These are phyloP conservation scores for Aspergillus niger DNA, from an alignment of 2,329 filamentous ascomycete species.

Conservation along the genomic window DNA sequence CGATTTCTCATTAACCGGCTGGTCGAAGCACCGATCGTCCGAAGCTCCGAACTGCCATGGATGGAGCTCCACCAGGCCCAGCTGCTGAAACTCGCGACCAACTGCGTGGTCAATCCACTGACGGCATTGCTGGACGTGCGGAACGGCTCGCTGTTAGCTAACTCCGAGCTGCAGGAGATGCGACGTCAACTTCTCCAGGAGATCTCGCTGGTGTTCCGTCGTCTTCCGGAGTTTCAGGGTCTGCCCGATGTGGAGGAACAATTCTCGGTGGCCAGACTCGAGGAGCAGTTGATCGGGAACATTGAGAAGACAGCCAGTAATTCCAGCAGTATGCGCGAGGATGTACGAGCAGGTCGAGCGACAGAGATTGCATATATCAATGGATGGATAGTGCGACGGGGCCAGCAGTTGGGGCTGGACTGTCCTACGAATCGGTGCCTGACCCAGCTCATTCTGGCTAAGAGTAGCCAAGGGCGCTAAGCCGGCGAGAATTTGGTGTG, in stretches of 20 bases:
- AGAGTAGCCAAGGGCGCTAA: not conserved
- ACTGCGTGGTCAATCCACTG: constrained; percentile 9
- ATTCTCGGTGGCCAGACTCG: not conserved
- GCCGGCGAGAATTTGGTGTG: not conserved
- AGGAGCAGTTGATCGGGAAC: not conserved
- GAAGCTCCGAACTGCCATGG: constrained; percentile 1
- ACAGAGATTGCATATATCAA: constrained; percentile 11
- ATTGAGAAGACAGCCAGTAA: constrained; percentile 9
- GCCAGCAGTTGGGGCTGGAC: not conserved
- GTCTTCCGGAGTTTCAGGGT: not conserved
- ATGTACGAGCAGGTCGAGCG: constrained; percentile 4
- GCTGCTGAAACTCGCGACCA: constrained; percentile 5
- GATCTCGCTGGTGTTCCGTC: constrained; percentile 3
- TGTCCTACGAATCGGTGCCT: constrained; percentile 4
- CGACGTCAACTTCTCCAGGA: constrained; percentile 6
- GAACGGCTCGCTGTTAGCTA: not conserved
- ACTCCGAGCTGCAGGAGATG: not conserved
- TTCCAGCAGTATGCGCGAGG: constrained; percentile 11
- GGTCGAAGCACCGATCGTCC: not conserved
- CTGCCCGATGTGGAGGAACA: not conserved
- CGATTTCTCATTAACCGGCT: not conserved
- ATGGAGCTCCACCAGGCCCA: constrained; percentile 3
- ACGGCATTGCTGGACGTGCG: constrained; percentile 8
- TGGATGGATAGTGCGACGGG: constrained; percentile 9
- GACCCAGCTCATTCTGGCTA: constrained; percentile 1